phyloP scores from a whole-genome alignment of 306 rosid species.

The Quercus mongolica region DNA sequence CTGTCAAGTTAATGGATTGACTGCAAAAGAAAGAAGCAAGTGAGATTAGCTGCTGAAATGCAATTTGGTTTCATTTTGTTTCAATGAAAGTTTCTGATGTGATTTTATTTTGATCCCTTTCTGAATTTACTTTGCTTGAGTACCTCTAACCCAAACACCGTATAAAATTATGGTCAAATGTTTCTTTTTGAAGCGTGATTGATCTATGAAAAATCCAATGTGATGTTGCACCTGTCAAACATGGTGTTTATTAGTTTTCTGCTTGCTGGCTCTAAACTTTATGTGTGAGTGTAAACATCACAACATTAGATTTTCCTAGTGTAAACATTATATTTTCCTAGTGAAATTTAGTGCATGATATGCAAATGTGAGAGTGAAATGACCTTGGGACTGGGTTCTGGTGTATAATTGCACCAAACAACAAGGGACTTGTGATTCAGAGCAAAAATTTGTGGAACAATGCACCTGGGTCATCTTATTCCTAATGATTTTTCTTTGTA shows the following conservation, averaged over 20 bases:
- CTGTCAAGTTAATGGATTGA: background rate
- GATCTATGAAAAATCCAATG: background rate
- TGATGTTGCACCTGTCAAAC: background rate
- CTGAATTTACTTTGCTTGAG: background rate
- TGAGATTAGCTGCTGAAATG: background rate
- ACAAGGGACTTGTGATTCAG: background rate
- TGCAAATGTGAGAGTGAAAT: background rate
- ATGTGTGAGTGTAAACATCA: background rate
- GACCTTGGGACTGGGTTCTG: background rate
- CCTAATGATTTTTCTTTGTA: background rate
- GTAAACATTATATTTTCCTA: background rate
- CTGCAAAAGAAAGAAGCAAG: background rate
- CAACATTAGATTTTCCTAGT: background rate
- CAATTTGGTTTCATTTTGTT: background rate
- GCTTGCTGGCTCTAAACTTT: background rate
- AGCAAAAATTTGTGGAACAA: background rate
- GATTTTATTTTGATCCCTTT: background rate
- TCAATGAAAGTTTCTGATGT: background rate
- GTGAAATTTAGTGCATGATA: background rate
- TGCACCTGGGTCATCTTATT: background rate
- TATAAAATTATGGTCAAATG: background rate
- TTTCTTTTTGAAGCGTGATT: background rate
- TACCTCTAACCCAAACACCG: background rate
- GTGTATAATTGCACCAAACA: background rate
- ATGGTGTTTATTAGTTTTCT: background rate